Evolutionary conservation across 2,329 filamentous ascomycete genomes (phyloP).

Genomic region (Grosmannia penicillata): DNA sequence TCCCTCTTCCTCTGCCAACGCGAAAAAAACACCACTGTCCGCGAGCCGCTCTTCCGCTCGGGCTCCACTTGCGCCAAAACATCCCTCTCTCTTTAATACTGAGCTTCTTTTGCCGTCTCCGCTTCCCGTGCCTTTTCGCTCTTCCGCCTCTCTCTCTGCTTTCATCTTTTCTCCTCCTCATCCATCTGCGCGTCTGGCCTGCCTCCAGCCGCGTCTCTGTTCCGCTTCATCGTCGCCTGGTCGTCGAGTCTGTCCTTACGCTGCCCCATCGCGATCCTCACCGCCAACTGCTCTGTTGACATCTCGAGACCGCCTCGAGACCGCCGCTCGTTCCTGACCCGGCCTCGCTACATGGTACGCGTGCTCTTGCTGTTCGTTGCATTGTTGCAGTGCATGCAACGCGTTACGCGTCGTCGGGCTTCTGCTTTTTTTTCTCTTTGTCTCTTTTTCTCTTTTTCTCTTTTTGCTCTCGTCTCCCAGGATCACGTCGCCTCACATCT

Average conservation of each 20-base stretch:
- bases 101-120: conserved; percentile 2
- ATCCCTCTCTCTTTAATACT: conserved; percentile 12
- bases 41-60: neutral
- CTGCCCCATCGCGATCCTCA: neutral
- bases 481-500: too few species aligned
- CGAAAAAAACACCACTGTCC: neutral
- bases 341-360: neutral
- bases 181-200: too few species aligned
- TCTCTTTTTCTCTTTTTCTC: neutral
- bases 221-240: neutral
- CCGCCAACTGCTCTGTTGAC: neutral
- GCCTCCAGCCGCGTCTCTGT: too few species aligned
- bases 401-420: too few species aligned
- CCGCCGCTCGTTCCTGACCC: neutral
- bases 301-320: neutral
- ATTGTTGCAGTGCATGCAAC: neutral
- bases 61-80: conserved; percentile 14
- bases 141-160: neutral
- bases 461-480: neutral
- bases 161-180: neutral
- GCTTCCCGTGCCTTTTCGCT: neutral
- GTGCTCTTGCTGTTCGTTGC: neutral
- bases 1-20: neutral
- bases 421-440: neutral
- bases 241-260: too few species aligned